A percentile compares a stretch with the other conserved stretches of the same genome.
phyloP scores from a whole-genome alignment of 2,329 filamentous ascomycete species.

The Gyromitra esculenta region DNA sequence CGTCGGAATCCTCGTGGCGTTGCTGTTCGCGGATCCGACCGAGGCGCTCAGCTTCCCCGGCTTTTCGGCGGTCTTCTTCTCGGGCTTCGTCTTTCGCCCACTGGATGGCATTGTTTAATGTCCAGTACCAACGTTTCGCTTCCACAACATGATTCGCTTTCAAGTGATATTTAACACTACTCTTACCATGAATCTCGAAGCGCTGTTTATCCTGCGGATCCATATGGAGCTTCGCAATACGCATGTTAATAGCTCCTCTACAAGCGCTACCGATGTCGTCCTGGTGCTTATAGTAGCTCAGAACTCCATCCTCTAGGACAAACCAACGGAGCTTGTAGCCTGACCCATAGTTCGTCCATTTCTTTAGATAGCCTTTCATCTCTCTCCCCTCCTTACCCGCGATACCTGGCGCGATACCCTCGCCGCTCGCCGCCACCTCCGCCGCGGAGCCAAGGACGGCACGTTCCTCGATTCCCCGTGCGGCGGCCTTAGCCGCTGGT shows the following conservation, averaged over 20 bases:
- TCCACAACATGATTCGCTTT: slow-evolving; percentile 99
- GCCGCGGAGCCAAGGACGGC: slow-evolving; percentile 76
- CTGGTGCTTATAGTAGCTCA: slow-evolving; percentile 99
- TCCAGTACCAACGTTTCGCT: slow-evolving; percentile 99
- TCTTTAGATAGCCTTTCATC: slow-evolving; percentile 99
- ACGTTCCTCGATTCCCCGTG: slow-evolving; percentile 95
- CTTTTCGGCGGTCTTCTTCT: slow-evolving; percentile 79
- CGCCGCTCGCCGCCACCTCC: slow-evolving; percentile 67
- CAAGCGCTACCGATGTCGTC: slow-evolving; percentile 96
- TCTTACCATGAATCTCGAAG: slow-evolving; percentile 97
- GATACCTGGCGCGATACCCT: slow-evolving; percentile 63
- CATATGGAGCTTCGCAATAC: slow-evolving; percentile 93
- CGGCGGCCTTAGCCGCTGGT: slow-evolving; percentile 90
- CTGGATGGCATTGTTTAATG: slow-evolving; percentile 97
- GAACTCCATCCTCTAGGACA: slow-evolving; percentile 92
- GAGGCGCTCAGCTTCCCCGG: slow-evolving; percentile 68
- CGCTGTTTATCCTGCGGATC: slow-evolving; percentile 96
- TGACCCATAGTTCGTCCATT: slow-evolving; percentile 99
- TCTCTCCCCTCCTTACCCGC: slow-evolving; percentile 88
- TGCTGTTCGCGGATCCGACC: slow-evolving; percentile 63
- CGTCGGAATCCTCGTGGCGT: slow-evolving; percentile 44
- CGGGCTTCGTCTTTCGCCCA: slow-evolving; percentile 97
- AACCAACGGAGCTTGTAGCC: slow-evolving; percentile 98
- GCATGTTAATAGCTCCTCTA: slow-evolving; percentile 98
- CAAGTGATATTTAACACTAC: slow-evolving; percentile 96